Evolutionary conservation across 768 basidiomycete species (phyloP), one percentile per base, ranked within the genome.

Genomic region (Strobilomyces confusus): DNA sequence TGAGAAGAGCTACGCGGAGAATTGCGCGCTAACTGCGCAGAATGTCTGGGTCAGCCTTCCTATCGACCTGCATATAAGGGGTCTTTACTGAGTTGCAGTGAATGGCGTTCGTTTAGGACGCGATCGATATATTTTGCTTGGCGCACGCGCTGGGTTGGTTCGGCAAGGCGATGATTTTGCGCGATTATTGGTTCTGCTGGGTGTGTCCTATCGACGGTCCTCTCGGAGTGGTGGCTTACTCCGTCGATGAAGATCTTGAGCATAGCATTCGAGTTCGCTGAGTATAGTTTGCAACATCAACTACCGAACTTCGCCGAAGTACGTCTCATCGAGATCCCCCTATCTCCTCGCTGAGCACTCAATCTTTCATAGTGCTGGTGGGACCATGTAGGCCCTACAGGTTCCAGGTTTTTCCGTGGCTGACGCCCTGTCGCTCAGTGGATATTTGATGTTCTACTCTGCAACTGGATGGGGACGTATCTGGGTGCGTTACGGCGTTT

Each of bases 141-240:
- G 91, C 91, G 26, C 91, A 94, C 67, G 73, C 89, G 36, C 66
- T 93, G 44, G 91, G 91, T 6, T 94, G 91, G 91, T 93, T 91
- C 66, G 90, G 91, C 40, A 94, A 94, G 69, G 91, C 92, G 4
- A 80, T 93, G 78, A 86, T 94, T 60, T 69, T 94, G 63, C 82
- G 92, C 22, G 92, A 94, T 63, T 93, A 94, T 63, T 93, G 91
- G 91, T 93, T 92, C 64, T 93, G 92, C 63, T 93, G 92, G 90
- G 90, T 91, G 63, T 54, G 75, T 41, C 43, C 47, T 37, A 40
- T 48, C 44, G 29, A 22, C 2, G 0, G 11, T 56, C 36, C 48
- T 51, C 42, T 38, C n/a, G 14, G 32, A 51, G 30, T 36, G 38
- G 33, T 30, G 45, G 44, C 57, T 58, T 46, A 57, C 56, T 36